Conservation (phyloP, 495 filamentous ascomycete genomes). For the Neurospora terricola region DNA sequence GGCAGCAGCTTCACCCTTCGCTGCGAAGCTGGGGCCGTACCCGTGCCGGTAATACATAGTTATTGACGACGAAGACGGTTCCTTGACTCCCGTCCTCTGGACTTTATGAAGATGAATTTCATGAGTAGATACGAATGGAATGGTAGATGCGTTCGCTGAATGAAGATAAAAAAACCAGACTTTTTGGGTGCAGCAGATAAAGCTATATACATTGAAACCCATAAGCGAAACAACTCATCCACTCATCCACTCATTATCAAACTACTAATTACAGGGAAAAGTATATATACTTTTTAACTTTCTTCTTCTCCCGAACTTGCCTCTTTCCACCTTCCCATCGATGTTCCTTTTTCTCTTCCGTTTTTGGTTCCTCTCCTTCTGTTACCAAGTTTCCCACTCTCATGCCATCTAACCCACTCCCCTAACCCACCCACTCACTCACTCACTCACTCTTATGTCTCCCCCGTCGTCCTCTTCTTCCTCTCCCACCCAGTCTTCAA, state of each 20-base stretch:
- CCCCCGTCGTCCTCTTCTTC: constrained; percentile 44
- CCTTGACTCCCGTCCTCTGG: no score
- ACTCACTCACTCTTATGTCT: constrained; percentile 20
- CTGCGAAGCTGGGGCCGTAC: no score
- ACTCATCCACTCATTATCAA: neutral
- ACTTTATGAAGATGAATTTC: no score
- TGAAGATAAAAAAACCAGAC: no score
- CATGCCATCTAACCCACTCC: no score
- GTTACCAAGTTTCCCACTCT: neutral
- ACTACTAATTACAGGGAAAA: neutral
- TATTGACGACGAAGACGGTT: no score
- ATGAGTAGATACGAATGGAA: no score
- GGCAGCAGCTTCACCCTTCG: no score
- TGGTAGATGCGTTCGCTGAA: no score
- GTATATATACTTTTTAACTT: neutral
- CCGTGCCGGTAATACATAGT: no score
- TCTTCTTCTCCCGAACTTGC: neutral
- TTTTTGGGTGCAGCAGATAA: neutral
- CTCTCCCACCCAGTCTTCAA: constrained; percentile 85
- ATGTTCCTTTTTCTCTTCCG: neutral
- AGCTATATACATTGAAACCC: neutral
- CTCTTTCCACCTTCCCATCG: accelerated
- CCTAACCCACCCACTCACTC: no score
- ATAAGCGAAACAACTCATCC: neutral
- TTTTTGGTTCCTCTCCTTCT: neutral